These are phyloP conservation scores for Haplographium delicatum DNA, from an alignment of 495 filamentous ascomycete species.

Conservation along the genomic window DNA sequence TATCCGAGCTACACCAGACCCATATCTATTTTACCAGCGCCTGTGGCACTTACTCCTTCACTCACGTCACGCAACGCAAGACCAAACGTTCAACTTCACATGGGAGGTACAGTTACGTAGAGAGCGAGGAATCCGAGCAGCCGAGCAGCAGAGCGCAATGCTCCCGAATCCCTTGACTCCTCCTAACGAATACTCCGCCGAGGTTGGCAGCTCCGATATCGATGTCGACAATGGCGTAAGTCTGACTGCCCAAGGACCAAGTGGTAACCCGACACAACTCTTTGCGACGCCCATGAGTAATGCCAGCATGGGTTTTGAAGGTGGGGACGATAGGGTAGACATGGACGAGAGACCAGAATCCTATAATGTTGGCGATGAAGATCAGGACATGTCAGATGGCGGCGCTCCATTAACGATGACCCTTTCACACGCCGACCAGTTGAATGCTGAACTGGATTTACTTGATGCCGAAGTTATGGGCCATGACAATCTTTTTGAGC, in stretches of 20 bases:
- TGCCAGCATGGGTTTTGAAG: conserved; percentile 1
- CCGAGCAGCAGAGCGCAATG: conserved; percentile 21
- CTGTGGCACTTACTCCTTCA: background rate
- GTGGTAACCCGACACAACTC: background rate
- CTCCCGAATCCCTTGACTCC: conserved; percentile 15
- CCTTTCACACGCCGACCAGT: conserved; percentile 5
- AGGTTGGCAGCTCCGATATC: background rate
- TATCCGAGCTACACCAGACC: conserved; percentile 12
- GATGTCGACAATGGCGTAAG: conserved; percentile 4
- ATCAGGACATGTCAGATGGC: conserved; percentile 22
- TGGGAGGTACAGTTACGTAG: conserved; percentile 9
- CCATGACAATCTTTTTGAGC: conserved; percentile 9
- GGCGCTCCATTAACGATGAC: conserved; percentile 16
- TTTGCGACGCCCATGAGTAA: conserved; percentile 9
- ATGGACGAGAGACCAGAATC: conserved; percentile 6
- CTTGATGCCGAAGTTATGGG: conserved; percentile 22
- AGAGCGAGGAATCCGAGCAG: no score
- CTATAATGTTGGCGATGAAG: conserved; percentile 16
- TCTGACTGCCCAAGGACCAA: background rate
- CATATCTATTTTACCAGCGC: background rate
- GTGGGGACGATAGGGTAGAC: background rate
- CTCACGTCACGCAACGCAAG: conserved; percentile 6
- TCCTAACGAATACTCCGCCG: conserved; percentile 11
- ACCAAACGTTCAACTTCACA: conserved; percentile 15
- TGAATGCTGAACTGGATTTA: conserved; percentile 21